Evolutionary conservation across 139 green algal genomes (phyloP).

Genomic region (Micractinium conductrix): DNA sequence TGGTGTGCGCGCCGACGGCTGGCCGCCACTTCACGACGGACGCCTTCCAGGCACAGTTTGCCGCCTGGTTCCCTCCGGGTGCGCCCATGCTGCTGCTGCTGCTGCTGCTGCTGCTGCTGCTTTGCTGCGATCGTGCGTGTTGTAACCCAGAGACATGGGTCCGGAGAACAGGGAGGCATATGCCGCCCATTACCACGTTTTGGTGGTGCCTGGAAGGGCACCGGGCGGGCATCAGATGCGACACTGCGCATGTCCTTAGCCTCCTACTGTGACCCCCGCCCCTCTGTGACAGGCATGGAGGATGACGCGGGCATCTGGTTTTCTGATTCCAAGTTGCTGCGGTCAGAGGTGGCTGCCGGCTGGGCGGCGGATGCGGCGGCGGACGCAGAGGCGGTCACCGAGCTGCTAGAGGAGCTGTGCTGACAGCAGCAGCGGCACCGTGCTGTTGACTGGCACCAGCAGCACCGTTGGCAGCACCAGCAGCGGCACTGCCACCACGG

Average conservation of each 20-base stretch:
- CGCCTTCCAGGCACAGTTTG: slow-evolving; percentile 24
- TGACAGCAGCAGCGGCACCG: neutral
- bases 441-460: neutral
- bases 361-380: neutral
- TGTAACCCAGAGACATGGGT: too few relatives aligned
- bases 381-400: neutral
- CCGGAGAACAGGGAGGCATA: too few relatives aligned
- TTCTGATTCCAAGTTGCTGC: slow-evolving; percentile 26
- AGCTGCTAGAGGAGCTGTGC: neutral
- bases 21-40: slow-evolving; percentile 23
- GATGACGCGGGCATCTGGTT: slow-evolving; percentile 36
- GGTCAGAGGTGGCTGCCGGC: neutral
- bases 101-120: too few relatives aligned
- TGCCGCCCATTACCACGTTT: too few relatives aligned
- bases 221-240: too few relatives aligned
- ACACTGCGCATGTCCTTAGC: too few relatives aligned
- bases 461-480: neutral
- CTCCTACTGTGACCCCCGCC: too few relatives aligned
- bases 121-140: too few relatives aligned
- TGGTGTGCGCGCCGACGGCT: slow-evolving; percentile 36
- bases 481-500: neutral
- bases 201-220: too few relatives aligned
- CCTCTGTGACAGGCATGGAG: too few relatives aligned
- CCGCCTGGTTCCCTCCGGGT: slow-evolving; percentile 29
- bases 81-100: too few relatives aligned